Evolutionary conservation across 2,329 filamentous ascomycete species (phyloP).

Genomic region (Fusarium verrucosum): DNA sequence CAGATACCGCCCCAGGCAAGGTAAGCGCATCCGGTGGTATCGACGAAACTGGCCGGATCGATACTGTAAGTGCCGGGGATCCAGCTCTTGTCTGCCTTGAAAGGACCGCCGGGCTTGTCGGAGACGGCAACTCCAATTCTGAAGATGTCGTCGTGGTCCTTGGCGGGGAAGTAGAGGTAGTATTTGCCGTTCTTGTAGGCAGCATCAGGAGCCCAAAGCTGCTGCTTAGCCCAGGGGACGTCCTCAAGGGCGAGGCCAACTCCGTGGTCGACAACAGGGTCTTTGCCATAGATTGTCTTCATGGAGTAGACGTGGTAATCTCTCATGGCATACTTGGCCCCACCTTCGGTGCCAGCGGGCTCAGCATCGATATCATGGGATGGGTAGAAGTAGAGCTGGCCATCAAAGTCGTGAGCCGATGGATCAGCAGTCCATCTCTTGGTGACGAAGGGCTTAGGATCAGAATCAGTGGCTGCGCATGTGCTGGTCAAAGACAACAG

Average conservation of each 20-base stretch:
- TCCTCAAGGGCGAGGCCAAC: conserved; percentile 6
- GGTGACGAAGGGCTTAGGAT: conserved; percentile 3
- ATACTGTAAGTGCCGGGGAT: conserved; percentile 20
- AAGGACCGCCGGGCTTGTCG: conserved; percentile 1
- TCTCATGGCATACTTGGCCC: conserved; percentile 8
- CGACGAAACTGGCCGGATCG: conserved; percentile 11
- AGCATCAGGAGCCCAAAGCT: conserved; percentile 23
- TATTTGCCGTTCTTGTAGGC: conserved; percentile 25
- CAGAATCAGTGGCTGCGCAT: neutral
- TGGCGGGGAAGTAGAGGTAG: conserved; percentile 25
- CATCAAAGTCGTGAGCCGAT: conserved; percentile 20
- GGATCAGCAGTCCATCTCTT: conserved; percentile 16
- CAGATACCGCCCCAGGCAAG: conserved; percentile 9
- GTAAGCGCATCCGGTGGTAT: neutral
- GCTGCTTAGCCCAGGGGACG: conserved; percentile 8
- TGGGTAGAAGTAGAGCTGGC: conserved; percentile 3
- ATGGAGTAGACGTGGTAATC: conserved; percentile 21
- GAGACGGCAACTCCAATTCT: conserved; percentile 24
- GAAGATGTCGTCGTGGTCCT: conserved; percentile 17
- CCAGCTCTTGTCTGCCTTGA: conserved; percentile 19
- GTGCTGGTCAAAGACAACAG: neutral
- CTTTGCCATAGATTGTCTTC: conserved; percentile 15
- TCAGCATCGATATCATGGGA: conserved; percentile 13
- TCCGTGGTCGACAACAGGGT: neutral
- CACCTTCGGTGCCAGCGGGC: neutral